These are phyloP conservation scores for Tubosaeta sp. DNA, from an alignment of 768 basidiomycete species.

Conservation along the genomic window DNA sequence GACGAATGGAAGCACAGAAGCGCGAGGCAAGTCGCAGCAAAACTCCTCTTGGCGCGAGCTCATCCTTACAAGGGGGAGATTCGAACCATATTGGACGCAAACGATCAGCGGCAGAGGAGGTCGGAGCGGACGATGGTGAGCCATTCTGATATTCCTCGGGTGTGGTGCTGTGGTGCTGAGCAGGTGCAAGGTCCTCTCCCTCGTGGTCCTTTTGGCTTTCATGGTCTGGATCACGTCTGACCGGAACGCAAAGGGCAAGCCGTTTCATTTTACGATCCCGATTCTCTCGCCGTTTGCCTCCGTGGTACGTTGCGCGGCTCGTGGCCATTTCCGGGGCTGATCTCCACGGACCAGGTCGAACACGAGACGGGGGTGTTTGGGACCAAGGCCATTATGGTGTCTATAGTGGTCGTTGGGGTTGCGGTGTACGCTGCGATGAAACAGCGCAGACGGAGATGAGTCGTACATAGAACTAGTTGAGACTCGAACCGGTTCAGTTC, in stretches of 20 bases:
- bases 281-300: slow-evolving; percentile 76
- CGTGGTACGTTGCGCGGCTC: slow-evolving; percentile 42
- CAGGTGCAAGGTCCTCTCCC: slow-evolving; percentile 14
- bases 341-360: slow-evolving; percentile 49
- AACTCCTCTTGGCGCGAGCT: background rate
- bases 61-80: slow-evolving; percentile 39
- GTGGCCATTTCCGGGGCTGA: slow-evolving; percentile 1
- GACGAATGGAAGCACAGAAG: slow-evolving; percentile 41
- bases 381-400: slow-evolving; percentile 40
- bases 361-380: slow-evolving; percentile 64
- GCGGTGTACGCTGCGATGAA: slow-evolving; percentile 43
- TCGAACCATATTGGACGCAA: slow-evolving; percentile 33
- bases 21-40: slow-evolving; percentile 37
- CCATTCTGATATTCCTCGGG: background rate
- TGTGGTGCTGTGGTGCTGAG: slow-evolving; percentile 9
- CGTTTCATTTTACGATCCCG: slow-evolving; percentile 72
- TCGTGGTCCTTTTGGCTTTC: slow-evolving; percentile 22
- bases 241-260: slow-evolving; percentile 8
- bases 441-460: slow-evolving; percentile 32
- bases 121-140: slow-evolving; percentile 52
- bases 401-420: slow-evolving; percentile 38
- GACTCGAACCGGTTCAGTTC: slow-evolving; percentile 22
- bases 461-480: background rate
- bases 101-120: slow-evolving; percentile 45
- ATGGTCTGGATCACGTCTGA: slow-evolving; percentile 11